Evolutionary conservation across 1,284 basidiomycete genomes (phyloP).

Genomic region (Cystobasidium slooffiae): DNA sequence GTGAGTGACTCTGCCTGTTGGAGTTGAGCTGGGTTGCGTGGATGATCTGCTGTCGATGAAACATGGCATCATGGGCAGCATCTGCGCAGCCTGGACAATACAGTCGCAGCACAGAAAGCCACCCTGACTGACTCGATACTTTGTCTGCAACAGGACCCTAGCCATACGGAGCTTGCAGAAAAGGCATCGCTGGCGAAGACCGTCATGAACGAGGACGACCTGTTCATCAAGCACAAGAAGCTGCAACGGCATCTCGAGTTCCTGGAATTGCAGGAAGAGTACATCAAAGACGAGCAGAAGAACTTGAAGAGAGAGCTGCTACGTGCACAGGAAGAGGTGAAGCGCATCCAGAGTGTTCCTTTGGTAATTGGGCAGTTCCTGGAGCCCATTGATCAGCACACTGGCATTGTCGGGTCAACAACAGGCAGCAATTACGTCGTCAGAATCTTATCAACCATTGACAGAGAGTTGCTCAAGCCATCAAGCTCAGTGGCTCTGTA

Average conservation of each 20-base stretch:
- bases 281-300: constrained; percentile 98
- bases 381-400: constrained; percentile 97
- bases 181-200: constrained; percentile 33
- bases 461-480: constrained; percentile 95
- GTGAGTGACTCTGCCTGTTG: not conserved
- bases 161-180: constrained; percentile 36
- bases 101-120: not conserved
- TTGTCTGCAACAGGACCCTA: constrained; percentile 11
- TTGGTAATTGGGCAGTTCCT: constrained; percentile 99
- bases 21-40: not conserved
- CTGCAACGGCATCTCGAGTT: constrained; percentile 90
- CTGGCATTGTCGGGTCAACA: constrained; percentile 96
- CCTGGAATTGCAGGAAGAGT: constrained; percentile 92
- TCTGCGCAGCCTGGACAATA: not conserved
- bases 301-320: constrained; percentile 97
- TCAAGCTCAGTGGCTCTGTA: constrained; percentile 97
- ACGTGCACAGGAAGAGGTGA: constrained; percentile 98
- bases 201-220: constrained; percentile 70
- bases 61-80: not conserved
- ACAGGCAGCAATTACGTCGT: constrained; percentile 99
- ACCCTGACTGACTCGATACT: not conserved
- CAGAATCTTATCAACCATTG: constrained; percentile 93
- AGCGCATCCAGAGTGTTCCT: constrained; percentile 97
- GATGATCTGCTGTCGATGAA: not conserved
- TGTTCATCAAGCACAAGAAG: constrained; percentile 95